A percentile compares a stretch with the other conserved stretches of the same genome.
Evolutionary conservation across 768 basidiomycete genomes (phyloP).

Genomic region (Russula sp.): DNA sequence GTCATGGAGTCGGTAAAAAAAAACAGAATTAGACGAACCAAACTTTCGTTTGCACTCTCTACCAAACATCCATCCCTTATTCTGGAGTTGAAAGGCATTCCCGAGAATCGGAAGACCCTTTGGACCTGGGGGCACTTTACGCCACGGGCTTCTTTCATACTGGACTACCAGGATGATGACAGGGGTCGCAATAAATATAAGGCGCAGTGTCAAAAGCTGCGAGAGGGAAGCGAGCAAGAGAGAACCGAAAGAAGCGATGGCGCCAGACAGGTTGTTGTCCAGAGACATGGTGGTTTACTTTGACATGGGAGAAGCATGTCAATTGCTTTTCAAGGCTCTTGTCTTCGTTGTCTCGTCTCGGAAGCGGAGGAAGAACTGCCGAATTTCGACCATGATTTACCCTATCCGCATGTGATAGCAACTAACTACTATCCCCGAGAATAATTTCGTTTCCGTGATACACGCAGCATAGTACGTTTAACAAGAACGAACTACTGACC

Average conservation of each 20-base stretch:
- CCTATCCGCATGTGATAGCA: not conserved
- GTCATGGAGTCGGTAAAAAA: not conserved
- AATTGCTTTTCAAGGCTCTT: not conserved
- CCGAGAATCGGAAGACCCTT: slow-evolving; percentile 11
- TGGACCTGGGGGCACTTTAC: slow-evolving; percentile 13
- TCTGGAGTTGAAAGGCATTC: slow-evolving; percentile 4
- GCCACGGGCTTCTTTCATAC: slow-evolving; percentile 11
- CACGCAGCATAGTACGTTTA: too few species aligned
- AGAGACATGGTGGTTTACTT: not conserved
- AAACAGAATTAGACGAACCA: not conserved
- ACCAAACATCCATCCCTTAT: slow-evolving; percentile 10
- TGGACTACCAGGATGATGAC: not conserved
- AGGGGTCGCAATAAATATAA: not conserved
- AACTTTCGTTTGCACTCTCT: slow-evolving; percentile 3
- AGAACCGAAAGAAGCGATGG: not conserved
- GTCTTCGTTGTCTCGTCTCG: not conserved
- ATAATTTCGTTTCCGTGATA: too few species aligned
- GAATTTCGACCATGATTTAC: not conserved
- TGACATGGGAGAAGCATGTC: not conserved
- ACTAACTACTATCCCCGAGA: too few species aligned
- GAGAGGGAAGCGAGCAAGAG: not conserved
- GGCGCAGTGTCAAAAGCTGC: not conserved
- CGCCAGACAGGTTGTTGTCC: not conserved
- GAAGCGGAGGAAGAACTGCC: not conserved
- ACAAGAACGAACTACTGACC: not conserved